Base-by-base conservation (phyloP, 768 basidiomycete genomes). In the Plicaturopsis crispa region DNA sequence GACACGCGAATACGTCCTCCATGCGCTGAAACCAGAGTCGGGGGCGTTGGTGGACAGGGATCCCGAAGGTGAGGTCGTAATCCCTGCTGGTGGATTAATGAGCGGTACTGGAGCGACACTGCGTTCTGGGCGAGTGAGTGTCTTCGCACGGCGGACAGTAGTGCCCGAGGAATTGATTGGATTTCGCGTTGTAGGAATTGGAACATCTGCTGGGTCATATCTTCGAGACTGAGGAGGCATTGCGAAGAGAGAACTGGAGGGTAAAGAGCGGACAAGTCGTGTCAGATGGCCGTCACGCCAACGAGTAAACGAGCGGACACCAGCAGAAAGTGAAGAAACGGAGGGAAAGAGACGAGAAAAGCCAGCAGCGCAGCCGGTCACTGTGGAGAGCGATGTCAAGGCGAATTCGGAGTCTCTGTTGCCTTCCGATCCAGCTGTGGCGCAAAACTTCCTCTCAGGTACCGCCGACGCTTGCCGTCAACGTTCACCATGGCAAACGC, bases 121-220 rank as follows among this genome's bases (percentile, higher is more conserved):
- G 41, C 96, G 80, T 67, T 99, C 96, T 52, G 96, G 96, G 42
- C 90, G 76, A 36, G 89, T 97, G 49, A 99, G 80, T 5, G 96
- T 99, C 70, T 98, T 99, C 55, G 87, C 88, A 38, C 93, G 75
- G 39, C 83, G 81, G 40, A 91, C 67, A 35, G 84, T 83, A 33
- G 75, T 60, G 32, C 72, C 74, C 12, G 66, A 55, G 14, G 70
- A 70, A 31, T 45, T 48, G 26, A 59, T 39, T 12, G 78, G 70
- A 34, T 70, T 67, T 37, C 77, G 68, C 35, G 71, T 63, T 7
- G 80, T 84, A 21, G 78, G 78, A 40, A 79, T 79, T 46, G 82
- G 84, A 53, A 84, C 72, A 60, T 84, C 78, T 47, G 70, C 63
- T 46, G 66, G 59, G 53, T 69, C 64, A 51, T 70, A 69, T 55